Evolutionary conservation across 768 basidiomycete species (phyloP).

Genomic region (Tylopilus sp.): DNA sequence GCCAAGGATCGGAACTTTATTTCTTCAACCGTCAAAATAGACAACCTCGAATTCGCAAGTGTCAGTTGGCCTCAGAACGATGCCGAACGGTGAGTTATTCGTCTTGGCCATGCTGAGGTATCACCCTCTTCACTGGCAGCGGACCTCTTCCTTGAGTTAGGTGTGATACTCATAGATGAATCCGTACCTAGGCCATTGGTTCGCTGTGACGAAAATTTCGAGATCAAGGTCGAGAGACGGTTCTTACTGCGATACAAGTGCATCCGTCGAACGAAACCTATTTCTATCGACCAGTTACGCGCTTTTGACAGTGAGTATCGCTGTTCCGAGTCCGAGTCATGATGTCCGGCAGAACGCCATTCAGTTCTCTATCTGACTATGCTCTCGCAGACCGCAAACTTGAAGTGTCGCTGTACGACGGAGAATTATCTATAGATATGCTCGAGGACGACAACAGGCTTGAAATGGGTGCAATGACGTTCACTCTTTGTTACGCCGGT

Average conservation of each 20-base stretch:
- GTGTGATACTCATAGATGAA: not conserved
- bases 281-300: conserved; percentile 20
- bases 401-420: conserved; percentile 21
- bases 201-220: conserved; percentile 13
- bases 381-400: conserved; percentile 15
- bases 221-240: conserved; percentile 18
- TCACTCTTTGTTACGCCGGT: conserved; percentile 6
- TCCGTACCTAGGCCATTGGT: conserved; percentile 11
- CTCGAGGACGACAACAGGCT: conserved; percentile 10
- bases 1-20: conserved; percentile 7
- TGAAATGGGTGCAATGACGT: conserved; percentile 22
- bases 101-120: not conserved
- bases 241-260: conserved; percentile 23
- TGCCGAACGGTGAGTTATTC: conserved; percentile 13
- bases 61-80: conserved; percentile 17
- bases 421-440: conserved; percentile 1
- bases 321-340: not conserved
- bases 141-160: not conserved
- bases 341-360: not conserved
- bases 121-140: not conserved
- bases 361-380: not conserved
- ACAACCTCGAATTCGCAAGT: not conserved
- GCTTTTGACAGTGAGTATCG: conserved; percentile 14
- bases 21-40: conserved; percentile 12
- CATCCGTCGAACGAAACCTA: conserved; percentile 24